These are phyloP conservation scores for Yamadazyma tumulicola DNA, from an alignment of 805 yeast genomes.

Conservation along the genomic window DNA sequence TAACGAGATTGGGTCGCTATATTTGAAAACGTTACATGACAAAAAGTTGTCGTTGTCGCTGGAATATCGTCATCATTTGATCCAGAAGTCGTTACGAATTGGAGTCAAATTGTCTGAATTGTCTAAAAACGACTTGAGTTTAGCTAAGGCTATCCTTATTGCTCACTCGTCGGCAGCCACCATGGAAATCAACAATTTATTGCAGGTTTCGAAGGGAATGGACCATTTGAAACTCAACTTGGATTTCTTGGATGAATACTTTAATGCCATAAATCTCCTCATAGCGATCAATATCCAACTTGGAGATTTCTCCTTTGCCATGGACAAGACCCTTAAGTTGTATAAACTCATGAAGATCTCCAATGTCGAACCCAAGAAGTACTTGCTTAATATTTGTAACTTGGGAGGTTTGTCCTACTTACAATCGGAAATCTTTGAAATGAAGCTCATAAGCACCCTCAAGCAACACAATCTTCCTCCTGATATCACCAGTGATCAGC, in stretches of 20 bases:
- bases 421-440: slow-evolving; percentile 62
- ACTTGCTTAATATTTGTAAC: slow-evolving; percentile 63
- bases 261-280: slow-evolving; percentile 71
- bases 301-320: slow-evolving; percentile 64
- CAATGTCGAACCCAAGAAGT: slow-evolving; percentile 61
- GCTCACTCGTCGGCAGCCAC: slow-evolving; percentile 66
- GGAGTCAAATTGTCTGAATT: slow-evolving; percentile 65
- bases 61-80: slow-evolving; percentile 49
- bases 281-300: slow-evolving; percentile 66
- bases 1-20: slow-evolving; percentile 59
- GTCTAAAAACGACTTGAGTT: slow-evolving; percentile 42
- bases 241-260: slow-evolving; percentile 71
- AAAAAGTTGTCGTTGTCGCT: slow-evolving; percentile 3
- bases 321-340: slow-evolving; percentile 57
- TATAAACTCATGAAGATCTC: slow-evolving; percentile 74
- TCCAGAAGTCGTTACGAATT: slow-evolving; percentile 68
- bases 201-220: slow-evolving; percentile 2
- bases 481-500: neutral
- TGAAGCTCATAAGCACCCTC: slow-evolving; percentile 15
- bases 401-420: slow-evolving; percentile 66
- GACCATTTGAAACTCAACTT: slow-evolving; percentile 5
- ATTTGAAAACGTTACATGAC: slow-evolving; percentile 47
- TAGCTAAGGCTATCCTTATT: slow-evolving; percentile 54
- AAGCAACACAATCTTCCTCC: slow-evolving; percentile 30
- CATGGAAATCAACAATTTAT: slow-evolving; percentile 50